These are phyloP conservation scores for Trichoderma sp. DNA, from an alignment of 2,329 filamentous ascomycete genomes.

Conservation along the genomic window DNA sequence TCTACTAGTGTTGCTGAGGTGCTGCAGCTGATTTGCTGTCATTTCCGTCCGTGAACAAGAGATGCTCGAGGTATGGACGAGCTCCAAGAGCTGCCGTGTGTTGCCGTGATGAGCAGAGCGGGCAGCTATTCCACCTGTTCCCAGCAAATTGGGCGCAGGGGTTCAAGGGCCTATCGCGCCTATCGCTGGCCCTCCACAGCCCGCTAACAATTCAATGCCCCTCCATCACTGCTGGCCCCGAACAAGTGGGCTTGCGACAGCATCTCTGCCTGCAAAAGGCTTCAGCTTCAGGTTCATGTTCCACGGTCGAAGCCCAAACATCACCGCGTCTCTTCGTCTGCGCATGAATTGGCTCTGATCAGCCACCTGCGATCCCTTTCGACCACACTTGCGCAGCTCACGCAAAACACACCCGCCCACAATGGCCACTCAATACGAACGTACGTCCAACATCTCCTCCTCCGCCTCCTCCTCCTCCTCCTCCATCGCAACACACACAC, in stretches of 20 bases:
- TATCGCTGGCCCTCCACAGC: conserved; percentile 7
- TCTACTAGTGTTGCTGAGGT: too few species aligned
- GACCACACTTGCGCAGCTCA: not conserved
- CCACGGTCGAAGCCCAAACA: not conserved
- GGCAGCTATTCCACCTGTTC: too few species aligned
- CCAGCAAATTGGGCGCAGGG: not conserved
- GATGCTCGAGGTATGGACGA: not conserved
- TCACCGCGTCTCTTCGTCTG: not conserved
- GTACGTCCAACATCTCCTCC: conserved; percentile 37
- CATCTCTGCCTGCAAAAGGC: conserved; percentile 25
- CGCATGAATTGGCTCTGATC: not conserved
- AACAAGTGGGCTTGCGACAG: conserved; percentile 26
- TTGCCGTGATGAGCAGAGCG: too few species aligned
- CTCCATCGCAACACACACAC: not conserved
- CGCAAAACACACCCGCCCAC: conserved; percentile 29
- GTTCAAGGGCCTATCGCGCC: not conserved
- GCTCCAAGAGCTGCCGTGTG: not conserved
- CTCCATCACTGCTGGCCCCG: not conserved
- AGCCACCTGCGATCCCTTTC: not conserved
- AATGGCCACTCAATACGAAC: conserved; percentile 63
- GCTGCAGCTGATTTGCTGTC: too few species aligned
- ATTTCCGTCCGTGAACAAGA: too few species aligned
- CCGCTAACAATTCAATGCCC: not conserved
- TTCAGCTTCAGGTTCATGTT: not conserved
- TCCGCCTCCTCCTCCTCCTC: not conserved